These are phyloP conservation scores for Picochlorum sp. DNA, from an alignment of 139 green algal genomes.

Conservation along the genomic window DNA sequence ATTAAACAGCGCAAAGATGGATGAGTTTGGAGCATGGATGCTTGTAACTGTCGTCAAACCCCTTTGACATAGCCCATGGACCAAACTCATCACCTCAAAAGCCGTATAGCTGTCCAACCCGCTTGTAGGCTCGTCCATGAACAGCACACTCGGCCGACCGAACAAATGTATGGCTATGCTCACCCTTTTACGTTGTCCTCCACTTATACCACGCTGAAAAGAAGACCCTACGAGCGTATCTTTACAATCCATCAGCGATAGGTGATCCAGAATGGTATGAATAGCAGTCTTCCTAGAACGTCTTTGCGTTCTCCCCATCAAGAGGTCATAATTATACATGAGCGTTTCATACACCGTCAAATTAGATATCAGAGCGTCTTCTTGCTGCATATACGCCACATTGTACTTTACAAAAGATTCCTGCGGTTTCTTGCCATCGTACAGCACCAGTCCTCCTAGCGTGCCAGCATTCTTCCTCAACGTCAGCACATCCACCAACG, in stretches of 20 bases:
- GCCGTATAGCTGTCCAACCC: slow-evolving; percentile 25
- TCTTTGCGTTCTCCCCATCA: slow-evolving; percentile 34
- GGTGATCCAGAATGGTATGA: neutral
- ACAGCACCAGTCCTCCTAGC: slow-evolving; percentile 1
- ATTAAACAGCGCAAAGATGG: slow-evolving; percentile 68
- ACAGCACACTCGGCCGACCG: slow-evolving; percentile 49
- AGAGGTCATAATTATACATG: slow-evolving; percentile 73
- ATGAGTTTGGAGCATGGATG: slow-evolving; percentile 58
- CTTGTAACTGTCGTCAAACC: slow-evolving; percentile 51
- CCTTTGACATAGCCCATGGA: slow-evolving; percentile 9
- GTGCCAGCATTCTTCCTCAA: slow-evolving; percentile 12
- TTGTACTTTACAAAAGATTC: slow-evolving; percentile 2
- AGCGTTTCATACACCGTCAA: slow-evolving; percentile 55
- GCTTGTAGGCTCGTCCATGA: slow-evolving; percentile 37
- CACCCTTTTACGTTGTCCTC: slow-evolving; percentile 11
- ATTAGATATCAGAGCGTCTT: slow-evolving; percentile 3
- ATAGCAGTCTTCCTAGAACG: slow-evolving; percentile 27
- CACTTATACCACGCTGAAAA: neutral
- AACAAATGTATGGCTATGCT: slow-evolving; percentile 29
- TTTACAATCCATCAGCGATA: slow-evolving; percentile 7
- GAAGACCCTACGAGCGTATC: slow-evolving; percentile 8
- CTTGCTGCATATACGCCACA: slow-evolving; percentile 19
- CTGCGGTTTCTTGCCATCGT: neutral
- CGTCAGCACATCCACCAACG: slow-evolving; percentile 27
- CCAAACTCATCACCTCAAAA: slow-evolving; percentile 40